Evolutionary conservation across 73 alveolate species (phyloP), one percentile per base, ranked within the genome.

Genomic region (Paramecium tetraurelia): DNA sequence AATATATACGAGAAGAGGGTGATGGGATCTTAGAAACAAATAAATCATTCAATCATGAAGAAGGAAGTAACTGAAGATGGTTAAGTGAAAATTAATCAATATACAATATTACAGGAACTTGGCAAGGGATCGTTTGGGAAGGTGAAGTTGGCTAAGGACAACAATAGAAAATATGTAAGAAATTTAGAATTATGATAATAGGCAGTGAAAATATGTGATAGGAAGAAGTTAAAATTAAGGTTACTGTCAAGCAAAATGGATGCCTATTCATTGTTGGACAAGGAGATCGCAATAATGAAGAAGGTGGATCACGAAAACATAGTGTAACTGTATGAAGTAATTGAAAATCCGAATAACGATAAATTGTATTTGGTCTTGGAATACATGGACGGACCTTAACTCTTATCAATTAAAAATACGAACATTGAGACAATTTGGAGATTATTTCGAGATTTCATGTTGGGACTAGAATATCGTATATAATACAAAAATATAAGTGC

Each of bases 291-390:
- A 0, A 92, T 96, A 5, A 85, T 96, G 96, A 95, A 96, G 92
- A 96, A 96, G 48, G 92, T 96, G 22, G 93, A 94, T 31, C 99
- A 96, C 53, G 90, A 76, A 27, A 95, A 96, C 72, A 85, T 95
- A 7, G 96, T 96, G 0, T 83, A 88, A 46, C 93, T 96, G 11
- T 50, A 58, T 76, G 99, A 96, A 69, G 96, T 95, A 1, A 59
- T 96, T n/a, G 99, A 96, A 59, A 96, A 95, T 59, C 93, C 94
- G 5, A 75, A 88, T 27, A 86, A 71, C 11, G 95, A 96, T 68
- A 95, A 96, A 59, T 95, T 95, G 16, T 96, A 94, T 59, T 88
- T 95, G n/a, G 92, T 96, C 40, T 85, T 93, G 86, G 98, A 96
- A 43, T 94, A 93, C 76, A 93, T 95, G 85, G 92, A 92, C 53